These are phyloP conservation scores for Decorospora gaudefroyi DNA, from an alignment of 2,329 filamentous ascomycete species.

Conservation along the genomic window DNA sequence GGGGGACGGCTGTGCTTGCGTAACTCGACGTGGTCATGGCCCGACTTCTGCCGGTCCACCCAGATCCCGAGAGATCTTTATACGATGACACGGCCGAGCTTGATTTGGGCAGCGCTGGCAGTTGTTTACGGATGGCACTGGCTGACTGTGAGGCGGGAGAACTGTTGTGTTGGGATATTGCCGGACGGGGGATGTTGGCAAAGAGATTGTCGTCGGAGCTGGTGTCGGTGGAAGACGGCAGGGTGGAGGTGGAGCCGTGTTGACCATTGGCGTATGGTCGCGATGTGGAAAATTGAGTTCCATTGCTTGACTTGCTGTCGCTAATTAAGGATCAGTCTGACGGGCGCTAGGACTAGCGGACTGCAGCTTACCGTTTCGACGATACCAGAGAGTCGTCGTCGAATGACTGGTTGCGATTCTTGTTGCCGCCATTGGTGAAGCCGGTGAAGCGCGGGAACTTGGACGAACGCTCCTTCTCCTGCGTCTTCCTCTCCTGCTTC, in stretches of 20 bases:
- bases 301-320: conserved; percentile 50
- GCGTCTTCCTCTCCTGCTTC: conserved; percentile 35
- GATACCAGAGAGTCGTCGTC: conserved; percentile 45
- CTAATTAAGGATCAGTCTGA: conserved; percentile 39
- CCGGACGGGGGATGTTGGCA: conserved; percentile 39
- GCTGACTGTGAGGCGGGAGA: conserved; percentile 34
- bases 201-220: conserved; percentile 48
- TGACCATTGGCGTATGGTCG: conserved; percentile 45
- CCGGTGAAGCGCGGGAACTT: conserved; percentile 44
- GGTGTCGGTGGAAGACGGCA: conserved; percentile 49
- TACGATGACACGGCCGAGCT: conserved; percentile 28
- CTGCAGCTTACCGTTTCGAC: conserved; percentile 43
- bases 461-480: conserved; percentile 40
- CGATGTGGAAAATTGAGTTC: conserved; percentile 42
- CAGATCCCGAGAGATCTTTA: conserved; percentile 21
- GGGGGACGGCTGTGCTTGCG: conserved; percentile 57
- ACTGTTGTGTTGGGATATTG: conserved; percentile 36
- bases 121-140: conserved; percentile 31
- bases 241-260: conserved; percentile 46
- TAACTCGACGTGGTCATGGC: conserved; percentile 57
- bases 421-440: conserved; percentile 35
- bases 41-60: conserved; percentile 28
- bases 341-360: conserved; percentile 29
- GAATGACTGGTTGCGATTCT: conserved; percentile 43
- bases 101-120: conserved; percentile 35